Evolutionary conservation across 2,329 filamentous ascomycete species (phyloP).

Genomic region (Fonsecaea nubica): DNA sequence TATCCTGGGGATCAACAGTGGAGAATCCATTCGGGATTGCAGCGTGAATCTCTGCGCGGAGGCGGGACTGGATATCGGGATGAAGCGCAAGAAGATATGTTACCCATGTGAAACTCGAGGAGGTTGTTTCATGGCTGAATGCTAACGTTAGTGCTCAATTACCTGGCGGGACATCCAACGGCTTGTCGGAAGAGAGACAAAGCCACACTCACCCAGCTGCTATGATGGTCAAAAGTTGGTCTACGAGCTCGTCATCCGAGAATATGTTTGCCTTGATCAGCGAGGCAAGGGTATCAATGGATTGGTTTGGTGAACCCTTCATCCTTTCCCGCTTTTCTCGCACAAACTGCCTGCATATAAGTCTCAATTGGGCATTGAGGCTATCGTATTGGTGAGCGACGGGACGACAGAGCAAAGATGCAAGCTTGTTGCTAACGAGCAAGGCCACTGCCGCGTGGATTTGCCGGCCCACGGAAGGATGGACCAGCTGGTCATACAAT

Average conservation of each 20-base stretch:
- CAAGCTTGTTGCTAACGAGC: constrained; percentile 56
- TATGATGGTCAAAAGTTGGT: constrained; percentile 89
- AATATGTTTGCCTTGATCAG: constrained; percentile 79
- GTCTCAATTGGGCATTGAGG: constrained; percentile 46
- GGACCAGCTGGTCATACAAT: constrained; percentile 64
- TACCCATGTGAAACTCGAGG: constrained; percentile 41
- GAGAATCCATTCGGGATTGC: constrained; percentile 22
- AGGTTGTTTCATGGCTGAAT: constrained; percentile 46
- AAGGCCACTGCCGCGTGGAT: constrained; percentile 67
- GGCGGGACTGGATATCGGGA: constrained; percentile 39
- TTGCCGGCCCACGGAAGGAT: constrained; percentile 58
- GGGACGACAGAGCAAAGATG: constrained; percentile 45
- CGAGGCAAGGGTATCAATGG: constrained; percentile 77
- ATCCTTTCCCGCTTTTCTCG: constrained; percentile 45
- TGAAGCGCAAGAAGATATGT: constrained; percentile 40
- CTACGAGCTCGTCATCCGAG: constrained; percentile 75
- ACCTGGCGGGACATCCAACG: background rate
- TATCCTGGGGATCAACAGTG: constrained; percentile 18
- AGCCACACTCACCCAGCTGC: constrained; percentile 61
- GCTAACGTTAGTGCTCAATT: background rate
- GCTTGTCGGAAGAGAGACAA: background rate
- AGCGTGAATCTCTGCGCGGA: constrained; percentile 37
- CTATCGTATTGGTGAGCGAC: constrained; percentile 45
- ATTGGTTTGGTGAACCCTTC: constrained; percentile 43
- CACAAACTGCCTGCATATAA: constrained; percentile 48